Conservation (phyloP, 352 stramenopile genomes). For the Saprolegnia parasitica region DNA sequence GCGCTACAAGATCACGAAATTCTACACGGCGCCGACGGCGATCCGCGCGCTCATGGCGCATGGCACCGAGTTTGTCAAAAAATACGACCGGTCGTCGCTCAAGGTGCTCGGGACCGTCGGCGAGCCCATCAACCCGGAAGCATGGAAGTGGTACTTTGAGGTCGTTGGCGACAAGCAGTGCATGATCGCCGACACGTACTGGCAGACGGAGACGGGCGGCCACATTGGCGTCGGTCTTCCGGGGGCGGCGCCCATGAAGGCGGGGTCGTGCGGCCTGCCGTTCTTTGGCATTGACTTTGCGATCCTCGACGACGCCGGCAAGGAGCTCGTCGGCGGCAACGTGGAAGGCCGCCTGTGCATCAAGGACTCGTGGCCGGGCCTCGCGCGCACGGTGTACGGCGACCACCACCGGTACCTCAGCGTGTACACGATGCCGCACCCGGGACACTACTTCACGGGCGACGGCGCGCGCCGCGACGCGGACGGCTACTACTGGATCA, state of each 20-base stretch:
- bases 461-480: conserved; percentile 85
- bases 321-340: conserved; percentile 79
- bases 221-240: conserved; percentile 92
- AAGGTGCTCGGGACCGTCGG: conserved; percentile 96
- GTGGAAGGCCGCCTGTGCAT: conserved; percentile 95
- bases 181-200: conserved; percentile 96
- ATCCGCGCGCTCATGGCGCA: conserved; percentile 98
- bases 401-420: conserved; percentile 94
- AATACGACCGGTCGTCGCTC: conserved; percentile 93
- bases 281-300: conserved; percentile 95
- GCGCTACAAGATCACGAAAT: conserved; percentile 95
- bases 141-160: conserved; percentile 94
- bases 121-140: conserved; percentile 98
- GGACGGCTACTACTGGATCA: conserved; percentile 99
- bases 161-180: conserved; percentile 80
- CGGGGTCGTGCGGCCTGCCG: conserved; percentile 91
- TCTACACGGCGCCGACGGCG: conserved; percentile 92
- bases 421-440: conserved; percentile 96
- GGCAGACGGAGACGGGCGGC: conserved; percentile 96
- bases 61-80: conserved; percentile 86
- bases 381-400: conserved; percentile 93
- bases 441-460: conserved; percentile 96
- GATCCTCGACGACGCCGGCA: conserved; percentile 77
- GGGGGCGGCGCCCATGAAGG: conserved; percentile 85
- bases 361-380: conserved; percentile 92